Evolutionary conservation across 208 protist genomes (phyloP).

Genomic region (Crithidia fasciculata): DNA sequence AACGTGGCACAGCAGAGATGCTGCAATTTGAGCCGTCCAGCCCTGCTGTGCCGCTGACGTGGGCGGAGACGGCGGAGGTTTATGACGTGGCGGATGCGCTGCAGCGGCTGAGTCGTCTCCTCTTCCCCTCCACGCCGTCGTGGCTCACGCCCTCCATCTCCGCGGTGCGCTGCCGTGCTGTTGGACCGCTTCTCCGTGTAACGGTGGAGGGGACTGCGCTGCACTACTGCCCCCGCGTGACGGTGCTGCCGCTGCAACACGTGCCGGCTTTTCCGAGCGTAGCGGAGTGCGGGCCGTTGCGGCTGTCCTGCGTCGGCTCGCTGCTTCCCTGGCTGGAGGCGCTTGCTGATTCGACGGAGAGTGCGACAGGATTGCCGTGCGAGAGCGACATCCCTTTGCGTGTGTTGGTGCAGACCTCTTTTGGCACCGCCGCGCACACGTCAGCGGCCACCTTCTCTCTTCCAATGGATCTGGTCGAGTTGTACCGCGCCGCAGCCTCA

Average conservation of each 20-base stretch:
- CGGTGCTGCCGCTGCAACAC: constrained; percentile 13
- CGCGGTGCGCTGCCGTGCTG: constrained; percentile 15
- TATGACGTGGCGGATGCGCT: constrained; percentile 24
- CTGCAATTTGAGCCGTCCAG: constrained; percentile 11
- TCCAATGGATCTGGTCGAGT: constrained; percentile 8
- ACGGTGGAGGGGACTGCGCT: constrained; percentile 45
- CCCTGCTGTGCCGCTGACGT: constrained; percentile 9
- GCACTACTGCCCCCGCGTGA: constrained; percentile 50
- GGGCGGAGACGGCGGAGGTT: constrained; percentile 17
- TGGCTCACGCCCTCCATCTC: constrained; percentile 41
- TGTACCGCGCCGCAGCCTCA: constrained; percentile 2
- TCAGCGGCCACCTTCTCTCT: background rate
- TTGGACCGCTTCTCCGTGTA: constrained; percentile 20
- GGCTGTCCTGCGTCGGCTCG: constrained; percentile 15
- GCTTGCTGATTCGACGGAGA: background rate
- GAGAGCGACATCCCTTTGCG: background rate
- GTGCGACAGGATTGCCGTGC: no score
- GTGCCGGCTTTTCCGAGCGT: constrained; percentile 9
- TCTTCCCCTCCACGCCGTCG: constrained; percentile 20
- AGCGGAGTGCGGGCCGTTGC: constrained; percentile 8
- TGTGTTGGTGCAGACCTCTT: constrained; percentile 26
- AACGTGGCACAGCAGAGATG: no score
- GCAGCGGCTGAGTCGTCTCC: constrained; percentile 3
- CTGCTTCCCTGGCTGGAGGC: constrained; percentile 25
- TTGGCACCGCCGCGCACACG: constrained; percentile 11